Conservation (phyloP, 73 alveolate species). For the Paramecium sonneborni region DNA sequence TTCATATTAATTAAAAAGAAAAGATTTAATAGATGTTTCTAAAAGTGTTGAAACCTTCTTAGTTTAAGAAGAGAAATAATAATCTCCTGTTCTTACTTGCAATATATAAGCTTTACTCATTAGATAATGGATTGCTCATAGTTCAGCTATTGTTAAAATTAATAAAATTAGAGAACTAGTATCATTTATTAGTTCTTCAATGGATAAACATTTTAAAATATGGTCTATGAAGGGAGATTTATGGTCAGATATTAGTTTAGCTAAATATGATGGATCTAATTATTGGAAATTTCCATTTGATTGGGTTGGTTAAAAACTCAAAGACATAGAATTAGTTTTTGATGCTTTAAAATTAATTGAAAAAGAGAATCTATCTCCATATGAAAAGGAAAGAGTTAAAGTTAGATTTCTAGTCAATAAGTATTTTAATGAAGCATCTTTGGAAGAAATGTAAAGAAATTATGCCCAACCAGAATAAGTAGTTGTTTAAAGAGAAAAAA, state of each 20-base stretch:
- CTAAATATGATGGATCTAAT: conserved; percentile 70
- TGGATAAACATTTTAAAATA: conserved; percentile 70
- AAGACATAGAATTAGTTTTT: conserved; percentile 78
- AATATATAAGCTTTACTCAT: conserved; percentile 59
- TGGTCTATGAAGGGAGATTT: conserved; percentile 77
- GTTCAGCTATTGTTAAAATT: conserved; percentile 55
- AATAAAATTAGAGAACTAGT: conserved; percentile 74
- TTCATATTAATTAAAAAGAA: conserved; percentile 61
- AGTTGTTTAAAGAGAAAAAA: background rate
- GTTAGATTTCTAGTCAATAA: conserved; percentile 34
- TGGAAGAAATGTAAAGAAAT: conserved; percentile 59
- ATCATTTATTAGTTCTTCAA: conserved; percentile 71
- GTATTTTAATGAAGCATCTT: conserved; percentile 46
- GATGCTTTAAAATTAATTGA: conserved; percentile 73
- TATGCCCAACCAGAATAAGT: background rate
- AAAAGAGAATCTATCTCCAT: conserved; percentile 57
- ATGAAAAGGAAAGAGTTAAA: conserved; percentile 18
- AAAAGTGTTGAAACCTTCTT: conserved; percentile 64
- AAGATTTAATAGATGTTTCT: conserved; percentile 68
- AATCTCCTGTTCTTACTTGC: background rate
- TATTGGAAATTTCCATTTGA: conserved; percentile 87
- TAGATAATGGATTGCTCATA: conserved; percentile 80
- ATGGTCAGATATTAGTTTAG: conserved; percentile 75
- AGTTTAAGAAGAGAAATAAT: conserved; percentile 63
- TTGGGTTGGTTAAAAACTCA: conserved; percentile 78